phyloP scores from a whole-genome alignment of 1,139 yeast species.

The Yamadazyma epiphylla region DNA sequence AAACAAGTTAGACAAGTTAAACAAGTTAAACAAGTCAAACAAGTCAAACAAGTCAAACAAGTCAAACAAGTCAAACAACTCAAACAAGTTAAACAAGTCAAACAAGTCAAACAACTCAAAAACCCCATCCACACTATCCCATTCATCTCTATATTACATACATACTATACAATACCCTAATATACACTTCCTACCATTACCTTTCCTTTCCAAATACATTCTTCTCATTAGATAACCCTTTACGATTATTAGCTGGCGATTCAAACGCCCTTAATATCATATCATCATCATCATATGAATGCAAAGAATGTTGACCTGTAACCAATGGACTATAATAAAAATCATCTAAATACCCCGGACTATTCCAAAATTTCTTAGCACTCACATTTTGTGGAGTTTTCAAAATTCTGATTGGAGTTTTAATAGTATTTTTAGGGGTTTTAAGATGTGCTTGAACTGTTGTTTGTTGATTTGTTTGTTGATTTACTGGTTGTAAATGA shows the following conservation, averaged over 20 bases:
- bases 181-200: constrained; percentile 1
- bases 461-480: constrained; percentile 3
- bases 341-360: constrained; percentile 65
- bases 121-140: no score
- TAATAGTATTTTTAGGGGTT: constrained; percentile 21
- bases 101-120: no score
- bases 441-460: constrained; percentile 3
- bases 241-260: constrained; percentile 19
- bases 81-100: no score
- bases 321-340: constrained; percentile 58
- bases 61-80: no score
- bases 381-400: constrained; percentile 44
- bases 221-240: no score
- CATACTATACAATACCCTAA: neutral
- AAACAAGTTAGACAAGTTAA: no score
- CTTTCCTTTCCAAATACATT: no score
- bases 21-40: no score
- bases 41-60: no score
- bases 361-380: constrained; percentile 48
- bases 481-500: neutral
- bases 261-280: constrained; percentile 45
- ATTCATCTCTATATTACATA: no score
- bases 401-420: constrained; percentile 39
- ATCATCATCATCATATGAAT: constrained; percentile 55
- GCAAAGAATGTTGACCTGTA: constrained; percentile 23